A percentile compares a stretch with the other conserved stretches of the same genome.
These are phyloP conservation scores for Asterophora lycoperdoides DNA, from an alignment of 768 basidiomycete genomes.

Conservation along the genomic window DNA sequence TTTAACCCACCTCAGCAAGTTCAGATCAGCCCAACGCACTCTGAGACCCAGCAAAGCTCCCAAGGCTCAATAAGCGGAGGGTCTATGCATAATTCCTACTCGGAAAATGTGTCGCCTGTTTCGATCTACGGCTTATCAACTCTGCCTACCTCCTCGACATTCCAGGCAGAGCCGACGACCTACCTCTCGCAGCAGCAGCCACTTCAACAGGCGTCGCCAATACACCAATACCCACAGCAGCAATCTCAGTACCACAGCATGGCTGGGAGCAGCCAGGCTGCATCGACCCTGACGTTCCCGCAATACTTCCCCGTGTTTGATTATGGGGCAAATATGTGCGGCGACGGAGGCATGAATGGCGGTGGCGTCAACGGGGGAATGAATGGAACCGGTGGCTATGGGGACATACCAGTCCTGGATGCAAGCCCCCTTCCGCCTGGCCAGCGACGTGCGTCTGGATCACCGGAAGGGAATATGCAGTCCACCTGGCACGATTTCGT, in stretches of 20 bases:
- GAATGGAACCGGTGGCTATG: slow-evolving; percentile 18
- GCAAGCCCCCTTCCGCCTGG: slow-evolving; percentile 33
- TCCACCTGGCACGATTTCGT: slow-evolving; percentile 66
- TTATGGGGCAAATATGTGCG: slow-evolving; percentile 43
- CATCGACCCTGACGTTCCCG: slow-evolving; percentile 39
- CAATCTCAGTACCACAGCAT: slow-evolving; percentile 20
- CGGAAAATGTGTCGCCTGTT: slow-evolving; percentile 37
- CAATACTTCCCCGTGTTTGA: slow-evolving; percentile 77
- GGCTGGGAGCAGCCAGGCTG: slow-evolving; percentile 10
- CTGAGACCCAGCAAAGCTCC: slow-evolving; percentile 10
- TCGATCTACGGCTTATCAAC: slow-evolving; percentile 45
- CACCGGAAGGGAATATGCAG: slow-evolving; percentile 60
- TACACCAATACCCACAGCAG: slow-evolving; percentile 10
- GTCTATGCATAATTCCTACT: slow-evolving; percentile 10
- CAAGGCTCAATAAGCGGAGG: slow-evolving; percentile 7
- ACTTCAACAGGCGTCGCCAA: slow-evolving; percentile 10
- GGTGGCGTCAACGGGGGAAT: slow-evolving; percentile 1
- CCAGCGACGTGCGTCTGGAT: slow-evolving; percentile 44
- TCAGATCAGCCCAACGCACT: slow-evolving; percentile 11
- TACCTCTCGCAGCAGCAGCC: slow-evolving; percentile 30
- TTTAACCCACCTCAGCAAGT: slow-evolving; percentile 37
- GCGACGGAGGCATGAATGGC: slow-evolving; percentile 11
- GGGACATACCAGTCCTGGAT: slow-evolving; percentile 34
- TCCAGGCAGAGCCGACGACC: slow-evolving; percentile 30
- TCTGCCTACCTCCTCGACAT: slow-evolving; percentile 29